Evolutionary conservation across 2,329 filamentous ascomycete genomes (phyloP).

Genomic region (Phaeosphaeria sp.): DNA sequence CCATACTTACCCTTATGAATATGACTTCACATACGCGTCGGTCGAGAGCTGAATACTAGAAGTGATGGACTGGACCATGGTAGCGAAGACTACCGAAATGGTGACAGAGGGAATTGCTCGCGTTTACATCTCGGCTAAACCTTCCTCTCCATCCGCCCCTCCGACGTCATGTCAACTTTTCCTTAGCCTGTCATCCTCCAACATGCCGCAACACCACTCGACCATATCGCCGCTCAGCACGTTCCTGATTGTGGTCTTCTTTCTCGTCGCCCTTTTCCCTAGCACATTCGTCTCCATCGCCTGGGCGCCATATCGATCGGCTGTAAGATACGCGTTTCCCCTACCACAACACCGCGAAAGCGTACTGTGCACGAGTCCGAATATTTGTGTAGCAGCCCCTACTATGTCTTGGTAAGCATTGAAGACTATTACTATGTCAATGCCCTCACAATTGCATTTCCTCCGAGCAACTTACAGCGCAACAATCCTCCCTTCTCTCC

Average conservation of each 20-base stretch:
- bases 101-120: too few relatives aligned
- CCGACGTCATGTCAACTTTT: slow-evolving; percentile 12
- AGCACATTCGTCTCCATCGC: slow-evolving; percentile 52
- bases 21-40: too few relatives aligned
- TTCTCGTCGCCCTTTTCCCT: slow-evolving; percentile 60
- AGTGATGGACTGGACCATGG: too few relatives aligned
- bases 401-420: slow-evolving; percentile 40
- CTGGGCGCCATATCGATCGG: slow-evolving; percentile 43
- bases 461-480: too few relatives aligned
- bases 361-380: slow-evolving; percentile 33
- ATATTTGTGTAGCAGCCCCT: slow-evolving; percentile 29
- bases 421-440: too few relatives aligned
- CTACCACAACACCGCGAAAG: slow-evolving; percentile 23
- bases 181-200: slow-evolving; percentile 1
- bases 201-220: slow-evolving; percentile 22
- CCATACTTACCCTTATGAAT: too few relatives aligned
- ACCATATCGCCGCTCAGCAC: slow-evolving; percentile 47
- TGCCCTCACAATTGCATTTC: too few relatives aligned
- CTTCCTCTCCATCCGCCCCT: slow-evolving; percentile 1
- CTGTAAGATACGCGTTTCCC: slow-evolving; percentile 34
- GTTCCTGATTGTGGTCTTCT: slow-evolving; percentile 55
- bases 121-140: background rate
- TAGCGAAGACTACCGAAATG: too few relatives aligned
- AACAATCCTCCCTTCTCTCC: too few relatives aligned
- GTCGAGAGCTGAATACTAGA: too few relatives aligned